These are phyloP conservation scores for Westerdykella aurantiaca DNA, from an alignment of 2,329 filamentous ascomycete species.

Conservation along the genomic window DNA sequence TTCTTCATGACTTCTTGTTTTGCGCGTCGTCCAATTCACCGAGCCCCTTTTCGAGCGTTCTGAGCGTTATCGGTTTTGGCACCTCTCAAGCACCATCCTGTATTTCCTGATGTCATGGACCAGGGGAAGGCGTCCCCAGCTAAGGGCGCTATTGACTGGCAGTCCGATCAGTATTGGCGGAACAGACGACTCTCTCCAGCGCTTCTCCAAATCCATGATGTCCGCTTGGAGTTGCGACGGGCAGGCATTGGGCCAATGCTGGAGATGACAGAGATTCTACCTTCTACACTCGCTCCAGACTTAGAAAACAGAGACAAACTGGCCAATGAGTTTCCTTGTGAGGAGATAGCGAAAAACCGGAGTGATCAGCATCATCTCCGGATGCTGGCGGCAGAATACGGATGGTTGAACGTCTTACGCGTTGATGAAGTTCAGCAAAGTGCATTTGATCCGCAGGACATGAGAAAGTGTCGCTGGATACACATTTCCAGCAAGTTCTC, in stretches of 20 bases:
- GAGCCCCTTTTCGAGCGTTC: too few relatives aligned
- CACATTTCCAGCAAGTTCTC: constrained; percentile 41
- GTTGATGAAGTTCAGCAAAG: constrained; percentile 27
- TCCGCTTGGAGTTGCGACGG: constrained; percentile 31
- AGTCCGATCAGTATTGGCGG: constrained; percentile 34
- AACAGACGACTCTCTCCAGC: constrained; percentile 37
- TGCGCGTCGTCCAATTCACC: too few relatives aligned
- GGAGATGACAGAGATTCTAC: constrained; percentile 34
- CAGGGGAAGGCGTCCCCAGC: constrained; percentile 8
- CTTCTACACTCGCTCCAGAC: constrained; percentile 32
- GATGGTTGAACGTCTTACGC: constrained; percentile 40
- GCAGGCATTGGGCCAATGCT: constrained; percentile 32
- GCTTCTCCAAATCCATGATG: constrained; percentile 38
- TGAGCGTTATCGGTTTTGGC: too few relatives aligned
- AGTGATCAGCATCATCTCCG: constrained; percentile 35
- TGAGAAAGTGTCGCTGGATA: constrained; percentile 38
- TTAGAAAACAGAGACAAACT: constrained; percentile 20
- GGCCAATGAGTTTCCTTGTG: constrained; percentile 11
- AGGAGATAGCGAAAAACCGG: constrained; percentile 22
- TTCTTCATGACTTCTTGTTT: too few relatives aligned
- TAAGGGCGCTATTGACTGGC: constrained; percentile 26
- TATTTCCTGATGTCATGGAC: constrained; percentile 4
- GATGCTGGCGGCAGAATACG: constrained; percentile 36
- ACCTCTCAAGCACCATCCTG: too few relatives aligned
- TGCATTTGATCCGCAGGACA: constrained; percentile 21